A percentile compares a stretch with the other conserved stretches of the same genome.
phyloP scores from a whole-genome alignment of 108 stramenopile genomes.

The Skeletonema potamos region DNA sequence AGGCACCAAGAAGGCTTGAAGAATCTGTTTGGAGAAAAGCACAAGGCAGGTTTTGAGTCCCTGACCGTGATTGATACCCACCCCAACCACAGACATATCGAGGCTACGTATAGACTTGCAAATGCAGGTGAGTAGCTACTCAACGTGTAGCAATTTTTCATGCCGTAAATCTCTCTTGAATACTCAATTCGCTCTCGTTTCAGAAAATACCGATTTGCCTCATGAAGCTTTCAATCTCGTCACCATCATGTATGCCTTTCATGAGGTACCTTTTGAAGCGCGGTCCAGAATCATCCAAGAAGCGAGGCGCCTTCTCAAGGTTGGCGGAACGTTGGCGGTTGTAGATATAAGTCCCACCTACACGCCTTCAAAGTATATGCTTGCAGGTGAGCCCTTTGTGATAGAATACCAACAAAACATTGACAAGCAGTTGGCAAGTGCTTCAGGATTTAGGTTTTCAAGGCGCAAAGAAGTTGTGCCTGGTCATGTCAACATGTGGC shows the following conservation, averaged over 20 bases:
- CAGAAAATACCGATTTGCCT: conserved; percentile 57
- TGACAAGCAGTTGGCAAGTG: conserved; percentile 56
- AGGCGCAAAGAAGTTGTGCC: conserved; percentile 40
- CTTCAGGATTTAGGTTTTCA: conserved; percentile 20
- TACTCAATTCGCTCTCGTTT: neutral
- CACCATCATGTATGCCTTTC: conserved; percentile 68
- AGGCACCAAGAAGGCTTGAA: conserved; percentile 12
- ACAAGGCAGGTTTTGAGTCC: neutral
- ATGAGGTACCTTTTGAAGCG: conserved; percentile 69
- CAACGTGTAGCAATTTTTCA: neutral
- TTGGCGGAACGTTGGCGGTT: conserved; percentile 69
- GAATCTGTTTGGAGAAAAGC: conserved; percentile 13
- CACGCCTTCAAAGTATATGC: conserved; percentile 57
- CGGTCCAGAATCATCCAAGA: conserved; percentile 62
- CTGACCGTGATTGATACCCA: neutral
- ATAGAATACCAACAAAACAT: conserved; percentile 87
- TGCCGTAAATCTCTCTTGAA: neutral
- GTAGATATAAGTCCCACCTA: conserved; percentile 76
- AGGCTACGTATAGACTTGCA: conserved; percentile 29
- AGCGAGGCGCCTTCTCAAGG: conserved; percentile 60
- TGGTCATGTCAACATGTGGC: conserved; percentile 56
- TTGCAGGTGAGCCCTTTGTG: conserved; percentile 85
- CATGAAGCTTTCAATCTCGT: conserved; percentile 48
- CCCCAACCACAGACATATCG: conserved; percentile 6
- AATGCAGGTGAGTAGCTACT: conserved; percentile 47